A percentile compares a stretch with the other conserved stretches of the same genome.
Evolutionary conservation across 805 yeast genomes (phyloP).

Genomic region (Torulaspora microellipsoides): DNA sequence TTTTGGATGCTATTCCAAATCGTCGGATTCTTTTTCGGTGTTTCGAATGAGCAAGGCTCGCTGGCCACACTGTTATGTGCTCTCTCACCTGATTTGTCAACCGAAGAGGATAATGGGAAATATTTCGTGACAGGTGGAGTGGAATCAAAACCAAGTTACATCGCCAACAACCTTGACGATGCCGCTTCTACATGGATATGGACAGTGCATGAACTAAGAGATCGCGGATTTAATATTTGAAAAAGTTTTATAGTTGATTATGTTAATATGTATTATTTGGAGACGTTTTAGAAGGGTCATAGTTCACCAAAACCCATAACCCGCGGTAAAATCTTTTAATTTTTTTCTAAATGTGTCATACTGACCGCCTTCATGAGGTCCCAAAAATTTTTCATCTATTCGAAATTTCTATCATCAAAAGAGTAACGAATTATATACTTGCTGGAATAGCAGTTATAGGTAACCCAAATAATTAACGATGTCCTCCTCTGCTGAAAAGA

Average conservation of each 20-base stretch:
- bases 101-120: slow-evolving; percentile 61
- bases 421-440: too few species aligned
- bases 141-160: slow-evolving; percentile 50
- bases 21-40: slow-evolving; percentile 66
- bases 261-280: background rate
- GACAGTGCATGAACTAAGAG: slow-evolving; percentile 59
- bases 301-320: slow-evolving; percentile 2
- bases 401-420: too few species aligned
- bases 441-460: too few species aligned
- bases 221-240: slow-evolving; percentile 42
- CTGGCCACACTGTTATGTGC: slow-evolving; percentile 61
- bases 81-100: slow-evolving; percentile 45
- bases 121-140: slow-evolving; percentile 60
- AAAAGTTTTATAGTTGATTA: background rate
- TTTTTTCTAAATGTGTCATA: too few species aligned
- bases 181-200: slow-evolving; percentile 75
- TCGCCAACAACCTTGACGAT: slow-evolving; percentile 54
- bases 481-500: slow-evolving; percentile 28
- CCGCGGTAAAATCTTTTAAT: background rate
- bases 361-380: too few species aligned
- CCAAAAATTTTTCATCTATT: too few species aligned
- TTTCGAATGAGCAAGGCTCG: slow-evolving; percentile 66
- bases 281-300: background rate
- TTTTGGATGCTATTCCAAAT: slow-evolving; percentile 70
- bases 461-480: slow-evolving; percentile 8